Base-by-base conservation (phyloP, 768 basidiomycete genomes). In the Stropharia rugosoannulata region DNA sequence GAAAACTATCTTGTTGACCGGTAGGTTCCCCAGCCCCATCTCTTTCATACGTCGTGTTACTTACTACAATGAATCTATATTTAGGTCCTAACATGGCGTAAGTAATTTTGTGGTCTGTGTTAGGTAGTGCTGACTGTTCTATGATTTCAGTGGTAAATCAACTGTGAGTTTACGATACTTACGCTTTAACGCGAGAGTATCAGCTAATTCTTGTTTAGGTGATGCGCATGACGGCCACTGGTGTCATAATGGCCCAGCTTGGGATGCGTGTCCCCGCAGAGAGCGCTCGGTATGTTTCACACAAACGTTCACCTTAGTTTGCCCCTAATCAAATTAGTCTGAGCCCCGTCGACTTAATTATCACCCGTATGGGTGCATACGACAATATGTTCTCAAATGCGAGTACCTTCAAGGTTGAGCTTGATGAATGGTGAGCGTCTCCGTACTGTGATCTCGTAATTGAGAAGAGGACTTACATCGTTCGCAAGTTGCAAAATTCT, bases 321-420 rank as follows among this genome's bases (percentile, higher is more conserved):
- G 36, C 32, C 59, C 5, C 51, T 36, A 15, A 22, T 37, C 50
- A 8, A 35, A 9, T 45, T 18, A 94, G 93, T 36, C 67, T 99
- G 45, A 89, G 87, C 57, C 93, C 97, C 1, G 84, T 97, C 2
- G 95, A 99, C 66, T 77, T 87, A 11, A 97, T 99, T 60, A 81
- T 93, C 56, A 98, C 97, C 2, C 86, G 96, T 22, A 98, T 98
- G 97, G 97, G 97, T 9, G 97, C 97, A 2, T 97, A 98, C 67
- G 96, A 98, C 65, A 95, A 95, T 66, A 94, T 96, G 90, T 95
- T 95, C 70, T 87, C 90, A 2, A 87, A 93, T 62, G 83, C 94
- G 1, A 94, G 93, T 71, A 98, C 96, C 0, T 99, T 98, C 82
- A 97, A 98, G 69, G 97, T 99, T 18, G 97, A 99, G 68, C 76